Conservation (phyloP, 1,284 basidiomycete species). For the Ceratobasidium sp. region DNA sequence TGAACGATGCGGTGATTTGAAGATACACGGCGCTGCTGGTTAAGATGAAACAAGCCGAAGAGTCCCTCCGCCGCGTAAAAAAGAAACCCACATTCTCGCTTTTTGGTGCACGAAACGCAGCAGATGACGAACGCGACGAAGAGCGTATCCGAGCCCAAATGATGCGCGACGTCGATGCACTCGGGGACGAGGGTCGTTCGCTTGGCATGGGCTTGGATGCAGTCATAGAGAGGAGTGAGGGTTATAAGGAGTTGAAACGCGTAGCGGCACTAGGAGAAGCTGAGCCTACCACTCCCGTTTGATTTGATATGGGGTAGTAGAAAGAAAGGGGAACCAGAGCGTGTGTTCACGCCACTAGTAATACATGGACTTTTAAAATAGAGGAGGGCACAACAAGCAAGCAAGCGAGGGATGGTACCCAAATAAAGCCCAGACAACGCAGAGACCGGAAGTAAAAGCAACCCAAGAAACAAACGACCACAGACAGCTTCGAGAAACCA, state of each 20-base stretch:
- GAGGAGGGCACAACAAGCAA: neutral
- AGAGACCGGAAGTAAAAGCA: slow-evolving; percentile 6
- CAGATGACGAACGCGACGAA: slow-evolving; percentile 80
- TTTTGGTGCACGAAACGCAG: slow-evolving; percentile 67
- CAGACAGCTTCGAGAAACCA: slow-evolving; percentile 4
- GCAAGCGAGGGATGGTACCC: neutral
- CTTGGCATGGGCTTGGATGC: slow-evolving; percentile 61
- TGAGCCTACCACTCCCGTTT: slow-evolving; percentile 32
- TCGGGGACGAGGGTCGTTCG: slow-evolving; percentile 79
- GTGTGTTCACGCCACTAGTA: neutral
- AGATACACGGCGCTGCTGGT: slow-evolving; percentile 69
- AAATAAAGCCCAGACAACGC: neutral
- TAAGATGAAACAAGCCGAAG: slow-evolving; percentile 91
- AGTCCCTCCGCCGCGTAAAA: slow-evolving; percentile 85
- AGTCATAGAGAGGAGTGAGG: slow-evolving; percentile 30
- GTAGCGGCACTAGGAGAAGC: slow-evolving; percentile 35
- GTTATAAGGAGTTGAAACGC: slow-evolving; percentile 40
- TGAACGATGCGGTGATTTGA: slow-evolving; percentile 34
- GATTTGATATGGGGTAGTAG: neutral
- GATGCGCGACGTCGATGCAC: slow-evolving; percentile 85
- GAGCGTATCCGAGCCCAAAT: slow-evolving; percentile 88
- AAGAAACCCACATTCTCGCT: slow-evolving; percentile 85
- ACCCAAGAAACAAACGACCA: slow-evolving; percentile 8
- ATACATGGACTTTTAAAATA: slow-evolving; percentile 2
- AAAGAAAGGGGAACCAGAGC: neutral